Conservation (phyloP, 371 early-diverging fungal species). For the Haplosporangium sp. region DNA sequence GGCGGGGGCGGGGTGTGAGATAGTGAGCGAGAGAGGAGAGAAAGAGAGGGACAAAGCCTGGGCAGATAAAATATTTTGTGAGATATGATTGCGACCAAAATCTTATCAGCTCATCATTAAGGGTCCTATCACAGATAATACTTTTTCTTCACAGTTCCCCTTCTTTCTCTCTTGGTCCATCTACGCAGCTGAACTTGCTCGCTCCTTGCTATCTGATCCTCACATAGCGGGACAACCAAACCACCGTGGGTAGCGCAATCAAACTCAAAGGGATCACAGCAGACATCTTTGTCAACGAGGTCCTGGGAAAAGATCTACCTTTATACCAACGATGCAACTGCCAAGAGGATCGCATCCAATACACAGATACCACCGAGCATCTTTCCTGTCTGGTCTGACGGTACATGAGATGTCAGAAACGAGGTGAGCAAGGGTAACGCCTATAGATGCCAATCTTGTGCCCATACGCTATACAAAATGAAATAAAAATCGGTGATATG, state of each 20-base stretch:
- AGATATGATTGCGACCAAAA: too few relatives aligned
- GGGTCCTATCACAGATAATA: too few relatives aligned
- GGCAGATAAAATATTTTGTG: too few relatives aligned
- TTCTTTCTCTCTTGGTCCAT: too few relatives aligned
- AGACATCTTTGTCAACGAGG: conserved; percentile 5
- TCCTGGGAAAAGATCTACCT: conserved; percentile 25
- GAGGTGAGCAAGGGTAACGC: conserved; percentile 6
- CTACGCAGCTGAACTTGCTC: too few relatives aligned
- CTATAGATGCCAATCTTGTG: conserved; percentile 12
- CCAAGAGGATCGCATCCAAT: conserved; percentile 10
- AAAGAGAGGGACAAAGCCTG: conserved; percentile 1
- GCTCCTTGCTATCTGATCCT: too few relatives aligned
- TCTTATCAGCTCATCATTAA: too few relatives aligned
- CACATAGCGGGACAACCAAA: too few relatives aligned
- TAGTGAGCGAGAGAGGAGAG: not conserved
- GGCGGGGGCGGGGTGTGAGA: conserved; percentile 1
- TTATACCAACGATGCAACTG: conserved; percentile 10
- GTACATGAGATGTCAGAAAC: conserved; percentile 22
- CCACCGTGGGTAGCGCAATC: not conserved
- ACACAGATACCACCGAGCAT: conserved; percentile 24
- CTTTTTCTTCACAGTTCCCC: too few relatives aligned
- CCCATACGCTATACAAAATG: conserved; percentile 7
- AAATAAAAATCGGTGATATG: not conserved
- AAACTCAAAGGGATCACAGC: not conserved
- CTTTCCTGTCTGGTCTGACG: conserved; percentile 25